Evolutionary conservation across 1,284 basidiomycete genomes (phyloP).

Genomic region (Ganoderma leucocontextum): DNA sequence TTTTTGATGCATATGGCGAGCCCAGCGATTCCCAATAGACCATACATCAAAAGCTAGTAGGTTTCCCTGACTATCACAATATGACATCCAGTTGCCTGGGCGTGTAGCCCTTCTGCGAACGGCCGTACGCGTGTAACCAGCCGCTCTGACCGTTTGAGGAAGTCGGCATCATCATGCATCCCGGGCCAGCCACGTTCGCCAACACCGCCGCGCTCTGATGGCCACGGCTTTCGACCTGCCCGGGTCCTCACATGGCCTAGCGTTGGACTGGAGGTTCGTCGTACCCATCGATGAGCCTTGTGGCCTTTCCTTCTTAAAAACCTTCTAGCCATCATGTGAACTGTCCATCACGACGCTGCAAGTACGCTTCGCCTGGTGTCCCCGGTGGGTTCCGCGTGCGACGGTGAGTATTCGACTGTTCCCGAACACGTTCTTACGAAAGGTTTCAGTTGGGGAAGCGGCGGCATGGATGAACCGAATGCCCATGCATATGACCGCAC

Average conservation of each 20-base stretch:
- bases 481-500: background rate
- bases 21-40: no score
- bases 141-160: no score
- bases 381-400: conserved; percentile 5
- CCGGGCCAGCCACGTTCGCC: conserved; percentile 24
- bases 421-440: background rate
- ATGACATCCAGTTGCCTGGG: no score
- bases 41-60: no score
- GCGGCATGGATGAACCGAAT: background rate
- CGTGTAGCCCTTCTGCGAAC: no score
- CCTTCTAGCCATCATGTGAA: conserved; percentile 30
- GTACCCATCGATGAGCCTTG: background rate
- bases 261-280: conserved; percentile 22
- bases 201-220: conserved; percentile 12
- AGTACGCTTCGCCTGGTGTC: conserved; percentile 12
- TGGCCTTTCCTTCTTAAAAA: conserved; percentile 14
- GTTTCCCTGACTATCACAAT: no score
- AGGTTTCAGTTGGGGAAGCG: background rate
- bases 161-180: background rate
- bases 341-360: conserved; percentile 22
- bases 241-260: conserved; percentile 28
- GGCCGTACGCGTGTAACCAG: no score
- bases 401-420: background rate
- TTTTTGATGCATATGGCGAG: no score
- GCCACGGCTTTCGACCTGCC: conserved; percentile 9